phyloP scores from a whole-genome alignment of 2,329 filamentous ascomycete species.

The Catunica adiposa region DNA sequence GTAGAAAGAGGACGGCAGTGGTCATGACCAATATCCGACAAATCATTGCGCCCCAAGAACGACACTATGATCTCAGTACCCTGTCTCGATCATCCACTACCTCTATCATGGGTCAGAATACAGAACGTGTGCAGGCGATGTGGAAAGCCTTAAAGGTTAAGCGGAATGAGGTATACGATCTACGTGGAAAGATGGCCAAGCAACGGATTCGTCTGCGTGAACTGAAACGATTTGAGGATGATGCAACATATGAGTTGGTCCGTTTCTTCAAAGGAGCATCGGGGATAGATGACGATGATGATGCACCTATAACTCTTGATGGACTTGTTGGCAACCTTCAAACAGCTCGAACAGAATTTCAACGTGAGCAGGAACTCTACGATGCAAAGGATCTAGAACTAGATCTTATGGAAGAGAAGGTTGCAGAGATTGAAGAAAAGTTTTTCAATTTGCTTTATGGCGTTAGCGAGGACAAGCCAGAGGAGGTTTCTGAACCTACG shows the following conservation, averaged over 20 bases:
- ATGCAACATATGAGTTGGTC: slow-evolving; percentile 1
- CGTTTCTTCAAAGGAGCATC: not conserved
- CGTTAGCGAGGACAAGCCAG: slow-evolving; percentile 11
- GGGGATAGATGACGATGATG: not conserved
- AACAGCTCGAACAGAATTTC: slow-evolving; percentile 23
- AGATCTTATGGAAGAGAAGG: slow-evolving; percentile 23
- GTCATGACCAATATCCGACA: not conserved
- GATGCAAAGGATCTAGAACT: slow-evolving; percentile 23
- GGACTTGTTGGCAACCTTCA: slow-evolving; percentile 23
- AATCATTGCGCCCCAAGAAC: not conserved
- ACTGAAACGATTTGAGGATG: slow-evolving; percentile 1
- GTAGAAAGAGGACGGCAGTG: not conserved
- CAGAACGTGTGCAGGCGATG: not conserved
- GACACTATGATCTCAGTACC: not conserved
- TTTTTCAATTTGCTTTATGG: slow-evolving; percentile 23
- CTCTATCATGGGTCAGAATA: not conserved
- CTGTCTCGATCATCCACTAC: not conserved
- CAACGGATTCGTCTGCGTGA: not conserved
- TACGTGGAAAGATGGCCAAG: slow-evolving; percentile 4
- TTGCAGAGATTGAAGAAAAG: slow-evolving; percentile 18
- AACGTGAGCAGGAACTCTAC: slow-evolving; percentile 23
- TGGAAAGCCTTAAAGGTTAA: slow-evolving; percentile 1
- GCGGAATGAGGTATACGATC: slow-evolving; percentile 1
- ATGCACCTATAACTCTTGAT: not conserved
- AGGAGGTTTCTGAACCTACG: not conserved